Conservation (phyloP, 2,329 filamentous ascomycete species). For the Endoconidiophora laricicola region DNA sequence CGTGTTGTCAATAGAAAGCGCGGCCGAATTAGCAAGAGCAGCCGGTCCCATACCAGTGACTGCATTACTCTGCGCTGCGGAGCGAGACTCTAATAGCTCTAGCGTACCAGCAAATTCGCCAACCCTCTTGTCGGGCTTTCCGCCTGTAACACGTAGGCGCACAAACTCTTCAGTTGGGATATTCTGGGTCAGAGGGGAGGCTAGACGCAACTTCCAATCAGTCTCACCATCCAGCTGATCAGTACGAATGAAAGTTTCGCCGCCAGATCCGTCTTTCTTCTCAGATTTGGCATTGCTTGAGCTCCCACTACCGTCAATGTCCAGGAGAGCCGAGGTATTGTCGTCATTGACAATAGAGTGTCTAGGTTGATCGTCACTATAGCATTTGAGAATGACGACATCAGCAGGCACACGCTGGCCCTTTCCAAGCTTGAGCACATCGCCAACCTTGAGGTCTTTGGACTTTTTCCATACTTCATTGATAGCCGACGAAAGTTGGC, state of each 20-base stretch:
- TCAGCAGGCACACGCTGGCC: conserved; percentile 90
- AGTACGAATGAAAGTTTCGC: conserved; percentile 92
- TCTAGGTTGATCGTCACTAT: conserved; percentile 17
- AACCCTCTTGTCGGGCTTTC: conserved; percentile 82
- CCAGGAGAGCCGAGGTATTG: conserved; percentile 18
- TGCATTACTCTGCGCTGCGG: conserved; percentile 27
- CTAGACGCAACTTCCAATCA: conserved; percentile 90
- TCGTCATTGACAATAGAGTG: conserved; percentile 32
- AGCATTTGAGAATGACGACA: conserved; percentile 80
- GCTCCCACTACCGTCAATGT: conserved; percentile 16
- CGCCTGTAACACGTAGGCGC: conserved; percentile 55
- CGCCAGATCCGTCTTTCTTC: conserved; percentile 23
- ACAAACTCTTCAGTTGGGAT: conserved; percentile 57
- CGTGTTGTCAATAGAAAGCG: conserved; percentile 87
- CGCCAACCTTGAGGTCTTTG: conserved; percentile 78
- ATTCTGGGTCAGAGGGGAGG: conserved; percentile 71
- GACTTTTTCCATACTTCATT: conserved; percentile 65
- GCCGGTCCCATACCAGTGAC: conserved; percentile 13
- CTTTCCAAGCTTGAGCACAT: conserved; percentile 83
- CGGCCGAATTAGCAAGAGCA: conserved; percentile 37
- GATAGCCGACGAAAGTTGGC: conserved; percentile 31
- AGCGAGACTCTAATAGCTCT: conserved; percentile 46
- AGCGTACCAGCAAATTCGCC: conserved; percentile 91
- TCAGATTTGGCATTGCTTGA: conserved; percentile 20
- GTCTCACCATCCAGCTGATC: conserved; percentile 97